A percentile compares a stretch with the other conserved stretches of the same genome.
Evolutionary conservation across 1,139 yeast species (phyloP).

Genomic region (Candida smagusa): DNA sequence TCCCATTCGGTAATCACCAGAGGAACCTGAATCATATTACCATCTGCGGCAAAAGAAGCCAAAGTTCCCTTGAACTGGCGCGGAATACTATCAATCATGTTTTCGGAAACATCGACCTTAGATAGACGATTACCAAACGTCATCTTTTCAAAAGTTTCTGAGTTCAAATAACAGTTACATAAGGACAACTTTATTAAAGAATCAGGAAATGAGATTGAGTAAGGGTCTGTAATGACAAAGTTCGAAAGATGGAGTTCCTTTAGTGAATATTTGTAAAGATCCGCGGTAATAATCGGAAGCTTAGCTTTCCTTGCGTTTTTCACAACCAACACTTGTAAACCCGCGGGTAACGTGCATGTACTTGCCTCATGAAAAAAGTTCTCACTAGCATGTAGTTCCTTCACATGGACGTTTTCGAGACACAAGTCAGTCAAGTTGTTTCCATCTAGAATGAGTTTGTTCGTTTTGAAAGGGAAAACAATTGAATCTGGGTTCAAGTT

Average conservation of each 20-base stretch:
- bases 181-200: background rate
- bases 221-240: background rate
- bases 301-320: background rate
- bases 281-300: background rate
- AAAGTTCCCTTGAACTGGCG: background rate
- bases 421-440: slow-evolving; percentile 1
- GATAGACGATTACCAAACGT: background rate
- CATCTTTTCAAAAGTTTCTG: slow-evolving; percentile 1
- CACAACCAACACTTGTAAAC: background rate
- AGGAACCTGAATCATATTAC: slow-evolving; percentile 1
- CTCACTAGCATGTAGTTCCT: slow-evolving; percentile 1
- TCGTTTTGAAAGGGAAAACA: background rate
- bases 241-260: background rate
- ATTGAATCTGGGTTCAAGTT: background rate
- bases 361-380: slow-evolving; percentile 2
- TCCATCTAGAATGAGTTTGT: background rate
- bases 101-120: slow-evolving; percentile 2
- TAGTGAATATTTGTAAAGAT: background rate
- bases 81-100: background rate
- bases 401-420: background rate
- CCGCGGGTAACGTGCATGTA: background rate
- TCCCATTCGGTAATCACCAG: slow-evolving; percentile 1
- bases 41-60: background rate
- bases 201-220: background rate
- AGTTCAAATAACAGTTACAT: slow-evolving; percentile 1